These are phyloP conservation scores for Mortierella sp. DNA, from an alignment of 371 early-diverging fungal genomes.

Conservation along the genomic window DNA sequence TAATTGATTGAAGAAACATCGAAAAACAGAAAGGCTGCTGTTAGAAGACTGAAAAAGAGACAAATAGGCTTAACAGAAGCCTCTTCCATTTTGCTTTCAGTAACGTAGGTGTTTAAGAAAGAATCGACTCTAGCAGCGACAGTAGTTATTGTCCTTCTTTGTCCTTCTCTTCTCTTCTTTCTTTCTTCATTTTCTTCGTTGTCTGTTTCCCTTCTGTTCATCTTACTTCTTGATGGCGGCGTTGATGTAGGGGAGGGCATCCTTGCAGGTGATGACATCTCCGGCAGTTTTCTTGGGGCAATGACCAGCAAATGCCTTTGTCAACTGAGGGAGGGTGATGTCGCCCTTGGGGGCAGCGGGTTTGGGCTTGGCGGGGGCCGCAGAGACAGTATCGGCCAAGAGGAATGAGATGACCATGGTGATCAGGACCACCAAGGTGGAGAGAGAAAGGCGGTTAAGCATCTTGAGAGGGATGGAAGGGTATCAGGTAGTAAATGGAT, in stretches of 20 bases:
- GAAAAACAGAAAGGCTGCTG: not conserved
- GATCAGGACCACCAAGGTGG: constrained; percentile 32
- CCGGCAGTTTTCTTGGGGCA: constrained; percentile 33
- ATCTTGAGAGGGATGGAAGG: not conserved
- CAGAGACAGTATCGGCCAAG: constrained; percentile 14
- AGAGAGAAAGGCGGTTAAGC: constrained; percentile 24
- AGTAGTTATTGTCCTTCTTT: too few relatives aligned
- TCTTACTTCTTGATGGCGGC: constrained; percentile 51
- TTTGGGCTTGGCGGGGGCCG: constrained; percentile 6
- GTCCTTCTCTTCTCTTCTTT: not conserved
- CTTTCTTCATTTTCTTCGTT: not conserved
- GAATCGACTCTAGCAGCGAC: too few relatives aligned
- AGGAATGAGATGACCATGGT: constrained; percentile 24
- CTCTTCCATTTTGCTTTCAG: too few relatives aligned
- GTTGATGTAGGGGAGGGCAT: constrained; percentile 53
- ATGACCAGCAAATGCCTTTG: constrained; percentile 36
- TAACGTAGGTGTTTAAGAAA: too few relatives aligned
- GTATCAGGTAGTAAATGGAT: not conserved
- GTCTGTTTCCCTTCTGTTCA: not conserved
- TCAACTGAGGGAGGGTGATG: constrained; percentile 28
- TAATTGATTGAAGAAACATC: not conserved
- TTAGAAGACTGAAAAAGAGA: too few relatives aligned
- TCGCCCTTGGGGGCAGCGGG: constrained; percentile 6
- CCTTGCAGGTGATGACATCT: constrained; percentile 48
- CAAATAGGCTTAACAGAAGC: too few relatives aligned